A percentile compares a stretch with the other conserved stretches of the same genome.
Conservation (phyloP, 352 stramenopile species). For the Phytophthora kernoviae region DNA sequence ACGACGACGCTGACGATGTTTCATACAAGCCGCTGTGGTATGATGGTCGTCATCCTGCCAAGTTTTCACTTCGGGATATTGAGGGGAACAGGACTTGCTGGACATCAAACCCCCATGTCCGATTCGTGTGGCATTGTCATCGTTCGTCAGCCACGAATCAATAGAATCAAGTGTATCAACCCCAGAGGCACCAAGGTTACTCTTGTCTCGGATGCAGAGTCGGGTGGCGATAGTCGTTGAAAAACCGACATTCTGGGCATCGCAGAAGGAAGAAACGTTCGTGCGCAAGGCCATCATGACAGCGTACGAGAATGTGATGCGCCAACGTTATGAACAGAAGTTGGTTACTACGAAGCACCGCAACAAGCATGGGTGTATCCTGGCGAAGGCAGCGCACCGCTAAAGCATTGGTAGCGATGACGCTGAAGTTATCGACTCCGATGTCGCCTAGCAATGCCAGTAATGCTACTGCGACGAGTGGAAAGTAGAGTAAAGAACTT, state of each 20-base stretch:
- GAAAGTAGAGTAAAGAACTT: background rate
- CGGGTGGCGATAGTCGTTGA: slow-evolving; percentile 34
- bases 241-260: slow-evolving; percentile 36
- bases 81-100: slow-evolving; percentile 13
- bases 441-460: background rate
- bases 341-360: slow-evolving; percentile 6
- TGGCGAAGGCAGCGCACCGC: background rate
- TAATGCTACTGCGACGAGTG: too few relatives aligned
- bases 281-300: slow-evolving; percentile 23
- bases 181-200: slow-evolving; percentile 6
- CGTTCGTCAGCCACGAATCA: slow-evolving; percentile 25
- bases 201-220: slow-evolving; percentile 25
- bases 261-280: slow-evolving; percentile 14
- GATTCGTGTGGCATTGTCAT: slow-evolving; percentile 23
- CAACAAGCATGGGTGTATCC: slow-evolving; percentile 1
- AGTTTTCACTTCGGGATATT: slow-evolving; percentile 35
- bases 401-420: too few relatives aligned
- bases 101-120: slow-evolving; percentile 27
- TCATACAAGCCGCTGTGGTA: slow-evolving; percentile 42
- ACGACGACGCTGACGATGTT: slow-evolving; percentile 34
- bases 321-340: slow-evolving; percentile 8
- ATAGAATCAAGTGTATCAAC: slow-evolving; percentile 5
- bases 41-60: slow-evolving; percentile 28
- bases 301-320: slow-evolving; percentile 21
- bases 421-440: background rate